Percentiles rank a stretch among this genome's conserved stretches.
phyloP scores from a whole-genome alignment of 345 rosid genomes.

The Geranium brycei region DNA sequence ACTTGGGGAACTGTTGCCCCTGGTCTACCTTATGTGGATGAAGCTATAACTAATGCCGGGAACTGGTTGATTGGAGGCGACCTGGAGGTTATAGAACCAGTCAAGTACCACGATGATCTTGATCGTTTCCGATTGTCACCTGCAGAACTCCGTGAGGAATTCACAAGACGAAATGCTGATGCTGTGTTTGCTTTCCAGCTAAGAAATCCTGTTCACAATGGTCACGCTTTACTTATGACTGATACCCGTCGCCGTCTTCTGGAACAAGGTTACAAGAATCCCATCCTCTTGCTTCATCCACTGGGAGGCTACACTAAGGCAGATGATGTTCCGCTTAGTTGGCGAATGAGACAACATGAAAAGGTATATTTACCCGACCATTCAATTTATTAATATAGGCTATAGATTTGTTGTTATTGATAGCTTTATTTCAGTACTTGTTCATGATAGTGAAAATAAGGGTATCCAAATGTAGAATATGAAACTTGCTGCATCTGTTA shows the following conservation, averaged over 20 bases:
- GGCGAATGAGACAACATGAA: conserved; percentile 97
- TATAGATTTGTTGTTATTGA: not conserved
- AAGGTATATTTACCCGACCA: conserved; percentile 32
- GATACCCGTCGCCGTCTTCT: conserved; percentile 87
- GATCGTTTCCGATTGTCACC: conserved; percentile 88
- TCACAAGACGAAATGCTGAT: conserved; percentile 74
- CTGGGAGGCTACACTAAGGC: conserved; percentile 94
- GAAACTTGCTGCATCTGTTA: not conserved
- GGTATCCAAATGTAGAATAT: not conserved
- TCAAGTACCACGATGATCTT: conserved; percentile 79
- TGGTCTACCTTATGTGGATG: conserved; percentile 82
- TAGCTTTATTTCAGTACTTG: not conserved
- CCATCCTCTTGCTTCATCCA: conserved; percentile 89
- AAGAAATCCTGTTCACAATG: conserved; percentile 96
- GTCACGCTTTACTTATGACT: conserved; percentile 92
- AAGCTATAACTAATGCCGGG: conserved; percentile 60
- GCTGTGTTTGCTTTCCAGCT: conserved; percentile 99
- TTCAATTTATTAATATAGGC: too few species aligned
- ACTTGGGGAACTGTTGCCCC: conserved; percentile 95
- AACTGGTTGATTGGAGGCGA: conserved; percentile 96
- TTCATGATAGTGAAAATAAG: too few species aligned
- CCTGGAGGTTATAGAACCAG: conserved; percentile 77
- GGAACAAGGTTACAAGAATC: conserved; percentile 91
- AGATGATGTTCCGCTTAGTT: conserved; percentile 93
- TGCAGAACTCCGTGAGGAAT: conserved; percentile 62